phyloP scores from a whole-genome alignment of 2,329 filamentous ascomycete species.

The Cercospora sesami region DNA sequence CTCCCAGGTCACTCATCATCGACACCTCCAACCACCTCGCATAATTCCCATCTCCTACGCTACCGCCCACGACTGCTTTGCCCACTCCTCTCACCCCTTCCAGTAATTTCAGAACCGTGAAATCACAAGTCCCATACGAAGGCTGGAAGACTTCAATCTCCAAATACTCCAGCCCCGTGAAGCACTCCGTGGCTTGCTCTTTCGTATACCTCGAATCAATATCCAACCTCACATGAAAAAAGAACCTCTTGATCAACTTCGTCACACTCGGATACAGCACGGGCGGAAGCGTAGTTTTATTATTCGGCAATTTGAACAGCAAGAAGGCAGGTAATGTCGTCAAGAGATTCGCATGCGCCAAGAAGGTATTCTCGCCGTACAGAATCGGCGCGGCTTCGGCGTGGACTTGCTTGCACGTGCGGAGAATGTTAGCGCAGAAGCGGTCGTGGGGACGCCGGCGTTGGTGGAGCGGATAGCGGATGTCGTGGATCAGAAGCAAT shows the following conservation, averaged over 20 bases:
- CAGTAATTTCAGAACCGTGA: constrained; percentile 47
- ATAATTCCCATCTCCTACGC: constrained; percentile 43
- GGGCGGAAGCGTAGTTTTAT: constrained; percentile 33
- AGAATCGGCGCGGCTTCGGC: constrained; percentile 48
- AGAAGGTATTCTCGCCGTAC: constrained; percentile 53
- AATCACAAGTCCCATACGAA: constrained; percentile 47
- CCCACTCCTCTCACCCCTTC: constrained; percentile 49
- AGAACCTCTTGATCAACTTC: constrained; percentile 46
- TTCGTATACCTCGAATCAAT: constrained; percentile 50
- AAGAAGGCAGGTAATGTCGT: constrained; percentile 45
- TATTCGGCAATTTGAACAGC: constrained; percentile 28
- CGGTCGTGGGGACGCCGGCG: constrained; percentile 32
- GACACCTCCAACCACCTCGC: constrained; percentile 48
- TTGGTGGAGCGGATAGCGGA: constrained; percentile 17
- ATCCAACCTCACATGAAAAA: constrained; percentile 51
- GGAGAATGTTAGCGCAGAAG: constrained; percentile 46
- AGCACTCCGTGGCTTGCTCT: constrained; percentile 44
- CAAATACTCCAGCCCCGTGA: constrained; percentile 49
- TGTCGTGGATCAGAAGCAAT: constrained; percentile 37
- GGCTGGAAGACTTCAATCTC: constrained; percentile 54
- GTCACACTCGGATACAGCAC: constrained; percentile 40
- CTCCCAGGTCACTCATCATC: constrained; percentile 44
- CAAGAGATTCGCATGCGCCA: constrained; percentile 52
- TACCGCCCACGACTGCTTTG: constrained; percentile 46
- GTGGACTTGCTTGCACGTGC: constrained; percentile 45